Evolutionary conservation across 352 stramenopile species (phyloP).

Genomic region (Phytopythium mirpurense): DNA sequence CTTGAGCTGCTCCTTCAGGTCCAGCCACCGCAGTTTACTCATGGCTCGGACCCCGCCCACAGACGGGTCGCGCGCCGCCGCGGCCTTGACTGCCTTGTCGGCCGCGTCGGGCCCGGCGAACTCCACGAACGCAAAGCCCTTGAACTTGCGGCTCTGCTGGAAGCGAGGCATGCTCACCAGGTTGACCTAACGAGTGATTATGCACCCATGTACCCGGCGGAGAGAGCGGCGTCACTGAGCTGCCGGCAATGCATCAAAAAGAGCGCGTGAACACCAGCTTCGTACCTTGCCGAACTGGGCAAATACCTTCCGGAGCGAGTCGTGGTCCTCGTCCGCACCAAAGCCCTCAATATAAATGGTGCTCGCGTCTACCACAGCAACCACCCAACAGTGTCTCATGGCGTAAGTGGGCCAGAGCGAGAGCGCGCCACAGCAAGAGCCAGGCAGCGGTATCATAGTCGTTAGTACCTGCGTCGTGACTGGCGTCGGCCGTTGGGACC

Average conservation of each 20-base stretch:
- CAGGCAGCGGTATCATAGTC: too few species aligned
- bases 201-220: too few species aligned
- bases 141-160: conserved; percentile 57
- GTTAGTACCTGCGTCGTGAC: conserved; percentile 19
- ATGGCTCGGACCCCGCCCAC: conserved; percentile 45
- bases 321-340: conserved; percentile 47
- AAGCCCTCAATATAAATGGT: conserved; percentile 82
- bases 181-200: conserved; percentile 36
- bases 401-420: background rate
- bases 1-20: conserved; percentile 67
- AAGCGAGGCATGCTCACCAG: conserved; percentile 77
- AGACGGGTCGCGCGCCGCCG: conserved; percentile 12
- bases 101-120: conserved; percentile 38
- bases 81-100: conserved; percentile 18
- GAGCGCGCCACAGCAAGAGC: background rate
- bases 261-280: background rate
- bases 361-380: conserved; percentile 24
- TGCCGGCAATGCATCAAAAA: background rate
- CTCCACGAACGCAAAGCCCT: conserved; percentile 83
- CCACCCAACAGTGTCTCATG: background rate
- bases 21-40: conserved; percentile 48
- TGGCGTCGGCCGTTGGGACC: conserved; percentile 18
- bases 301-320: conserved; percentile 55
- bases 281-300: conserved; percentile 56
- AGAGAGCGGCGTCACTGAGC: background rate